Evolutionary conservation across 2,329 filamentous ascomycete genomes (phyloP), one percentile per base, ranked within the genome.

Genomic region (Chaetoscypha palmicola): DNA sequence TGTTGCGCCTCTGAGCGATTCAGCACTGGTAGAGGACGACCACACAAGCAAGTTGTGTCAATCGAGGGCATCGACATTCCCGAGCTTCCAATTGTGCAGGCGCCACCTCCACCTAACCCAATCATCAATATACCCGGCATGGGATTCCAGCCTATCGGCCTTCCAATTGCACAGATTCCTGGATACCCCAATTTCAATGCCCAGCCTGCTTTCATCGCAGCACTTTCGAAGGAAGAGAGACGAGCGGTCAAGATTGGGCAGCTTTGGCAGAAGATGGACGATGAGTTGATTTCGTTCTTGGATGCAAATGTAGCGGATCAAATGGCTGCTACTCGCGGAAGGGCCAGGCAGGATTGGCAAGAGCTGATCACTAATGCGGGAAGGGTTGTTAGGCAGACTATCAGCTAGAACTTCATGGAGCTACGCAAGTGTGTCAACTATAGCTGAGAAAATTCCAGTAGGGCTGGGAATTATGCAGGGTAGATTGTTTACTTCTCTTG

Each of bases 271-370:
- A n/a, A 17, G 5, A 32, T 21, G 24, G 20, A 41, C 23, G 28
- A 41, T 16, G 16, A 33, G 7, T 23, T 41, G 26, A 21, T 22
- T 24, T 16, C 16, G 16, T 32, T 20, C 17, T 16, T 41, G 38
- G 38, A 41, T 19, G 21, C 14, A 12, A 31, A 41, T 19, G 26
- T 33, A 19, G 28, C 28, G 19, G 38, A 20, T 3, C 11, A 11
- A 12, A 23, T 30, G 12, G 28, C n/a, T 3, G 21, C 16, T 1
- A 31, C 17, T 16, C 12, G 9, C 12, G 19, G 28, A 7, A 4
- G 20, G 17, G 26, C 38, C 32, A 16, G 38, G 4, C 26, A 41
- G 28, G 26, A 41, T 22, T 41, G 38, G 38, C 16, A 33, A n/a
- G 38, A 41, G 4, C 33, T 41, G 38, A 21, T 22, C 19, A 41